These are phyloP conservation scores for Phlegmacium glaucopus DNA, from an alignment of 768 basidiomycete species.

Conservation along the genomic window DNA sequence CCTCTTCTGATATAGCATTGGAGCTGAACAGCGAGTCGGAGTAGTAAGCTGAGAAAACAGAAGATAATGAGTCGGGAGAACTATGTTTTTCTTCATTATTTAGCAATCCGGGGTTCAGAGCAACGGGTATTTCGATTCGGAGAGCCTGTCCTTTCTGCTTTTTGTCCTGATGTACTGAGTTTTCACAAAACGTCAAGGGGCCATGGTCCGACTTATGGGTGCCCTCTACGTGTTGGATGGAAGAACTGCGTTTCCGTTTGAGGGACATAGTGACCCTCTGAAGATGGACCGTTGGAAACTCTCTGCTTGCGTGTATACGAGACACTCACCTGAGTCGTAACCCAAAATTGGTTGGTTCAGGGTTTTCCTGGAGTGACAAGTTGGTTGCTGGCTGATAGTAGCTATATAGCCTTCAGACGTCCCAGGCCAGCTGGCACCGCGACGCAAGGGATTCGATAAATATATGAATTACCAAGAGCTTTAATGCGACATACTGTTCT, in stretches of 20 bases:
- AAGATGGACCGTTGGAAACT: not conserved
- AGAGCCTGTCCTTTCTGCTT: slow-evolving; percentile 9
- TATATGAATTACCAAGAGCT: too few species aligned
- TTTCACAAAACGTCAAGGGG: not conserved
- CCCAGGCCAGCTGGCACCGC: too few species aligned
- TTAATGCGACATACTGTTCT: slow-evolving; percentile 3
- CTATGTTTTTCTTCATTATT: slow-evolving; percentile 1
- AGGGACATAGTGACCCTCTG: not conserved
- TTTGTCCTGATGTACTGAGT: not conserved
- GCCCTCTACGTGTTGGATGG: slow-evolving; percentile 1
- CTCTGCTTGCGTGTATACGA: not conserved
- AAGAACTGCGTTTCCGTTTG: slow-evolving; percentile 13
- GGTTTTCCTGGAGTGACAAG: too few species aligned
- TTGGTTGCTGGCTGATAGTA: too few species aligned
- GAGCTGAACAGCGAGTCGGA: slow-evolving; percentile 7
- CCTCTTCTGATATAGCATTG: slow-evolving; percentile 3
- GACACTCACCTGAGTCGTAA: not conserved
- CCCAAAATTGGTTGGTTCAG: not conserved
- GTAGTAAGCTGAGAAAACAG: slow-evolving; percentile 15
- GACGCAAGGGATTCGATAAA: too few species aligned
- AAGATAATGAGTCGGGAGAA: slow-evolving; percentile 7
- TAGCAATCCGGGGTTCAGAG: slow-evolving; percentile 9
- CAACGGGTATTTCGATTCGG: slow-evolving; percentile 14
- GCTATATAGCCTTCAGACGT: too few species aligned
- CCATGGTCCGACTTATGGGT: not conserved